phyloP scores from a whole-genome alignment of 108 stramenopile genomes.

The Skeletonema costatum region DNA sequence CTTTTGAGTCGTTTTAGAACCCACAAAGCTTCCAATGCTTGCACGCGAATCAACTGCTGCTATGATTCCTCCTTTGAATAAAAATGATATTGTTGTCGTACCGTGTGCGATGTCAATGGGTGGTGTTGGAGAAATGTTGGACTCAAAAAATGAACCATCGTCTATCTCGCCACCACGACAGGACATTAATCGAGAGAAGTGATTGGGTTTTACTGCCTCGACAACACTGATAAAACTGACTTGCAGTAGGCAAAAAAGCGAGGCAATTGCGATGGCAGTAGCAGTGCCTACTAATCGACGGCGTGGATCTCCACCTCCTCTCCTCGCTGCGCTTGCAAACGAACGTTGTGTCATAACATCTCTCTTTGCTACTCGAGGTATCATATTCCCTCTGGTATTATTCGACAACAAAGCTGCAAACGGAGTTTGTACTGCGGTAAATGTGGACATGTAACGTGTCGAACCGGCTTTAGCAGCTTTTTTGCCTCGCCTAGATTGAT shows the following conservation, averaged over 20 bases:
- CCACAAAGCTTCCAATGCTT: slow-evolving; percentile 89
- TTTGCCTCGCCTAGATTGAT: slow-evolving; percentile 8
- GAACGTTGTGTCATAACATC: neutral
- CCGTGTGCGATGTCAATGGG: slow-evolving; percentile 86
- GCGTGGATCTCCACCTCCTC: slow-evolving; percentile 12
- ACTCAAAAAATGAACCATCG: neutral
- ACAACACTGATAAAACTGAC: neutral
- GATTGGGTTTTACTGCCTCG: neutral
- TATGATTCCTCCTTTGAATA: slow-evolving; percentile 82
- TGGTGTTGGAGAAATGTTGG: slow-evolving; percentile 41
- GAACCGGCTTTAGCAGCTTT: slow-evolving; percentile 6
- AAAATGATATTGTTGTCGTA: slow-evolving; percentile 88
- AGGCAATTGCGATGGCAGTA: slow-evolving; percentile 14
- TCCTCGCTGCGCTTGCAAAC: neutral
- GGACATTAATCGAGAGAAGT: neutral
- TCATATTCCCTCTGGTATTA: neutral
- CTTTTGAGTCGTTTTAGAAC: slow-evolving; percentile 85
- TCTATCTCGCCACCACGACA: slow-evolving; percentile 40
- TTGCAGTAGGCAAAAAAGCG: slow-evolving; percentile 19
- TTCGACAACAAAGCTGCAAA: neutral
- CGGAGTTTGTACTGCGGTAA: slow-evolving; percentile 8
- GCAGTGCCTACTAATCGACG: slow-evolving; percentile 16
- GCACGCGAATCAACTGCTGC: slow-evolving; percentile 88
- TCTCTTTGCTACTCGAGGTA: neutral
- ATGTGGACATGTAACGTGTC: slow-evolving; percentile 35